Conservation (phyloP, 192 early-diverging fungal species). For the Gonapodya prolifera region DNA sequence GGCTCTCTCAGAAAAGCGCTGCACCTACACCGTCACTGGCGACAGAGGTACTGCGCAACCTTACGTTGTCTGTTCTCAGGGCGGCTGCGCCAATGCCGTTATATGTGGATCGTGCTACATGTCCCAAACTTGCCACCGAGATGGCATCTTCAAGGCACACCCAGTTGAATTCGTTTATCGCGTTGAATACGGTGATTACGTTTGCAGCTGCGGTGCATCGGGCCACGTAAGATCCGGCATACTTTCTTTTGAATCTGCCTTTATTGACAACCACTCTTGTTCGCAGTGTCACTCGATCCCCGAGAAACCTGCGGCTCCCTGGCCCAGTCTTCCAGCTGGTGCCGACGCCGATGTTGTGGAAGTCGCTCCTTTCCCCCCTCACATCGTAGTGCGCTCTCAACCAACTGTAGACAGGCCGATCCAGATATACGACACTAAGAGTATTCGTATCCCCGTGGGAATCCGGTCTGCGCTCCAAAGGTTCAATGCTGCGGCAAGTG, state of each 20-base stretch:
- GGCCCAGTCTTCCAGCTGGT: not conserved
- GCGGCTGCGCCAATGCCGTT: not conserved
- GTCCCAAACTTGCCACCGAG: not conserved
- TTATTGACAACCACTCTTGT: not conserved
- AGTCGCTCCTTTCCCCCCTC: not conserved
- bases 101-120: not conserved
- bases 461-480: not conserved
- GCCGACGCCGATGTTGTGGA: not conserved
- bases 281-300: not conserved
- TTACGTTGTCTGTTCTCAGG: not conserved
- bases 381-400: not conserved
- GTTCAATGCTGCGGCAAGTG: not conserved
- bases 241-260: not conserved
- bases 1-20: not conserved
- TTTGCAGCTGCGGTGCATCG: not conserved
- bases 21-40: not conserved
- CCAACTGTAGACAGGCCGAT: not conserved
- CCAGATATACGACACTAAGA: not conserved
- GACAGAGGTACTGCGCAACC: not conserved
- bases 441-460: not conserved
- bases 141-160: not conserved
- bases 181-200: not conserved
- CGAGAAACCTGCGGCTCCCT: not conserved
- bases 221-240: not conserved
- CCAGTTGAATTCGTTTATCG: not conserved